Conservation (phyloP, 1,284 basidiomycete genomes). For the Irpex sp. region DNA sequence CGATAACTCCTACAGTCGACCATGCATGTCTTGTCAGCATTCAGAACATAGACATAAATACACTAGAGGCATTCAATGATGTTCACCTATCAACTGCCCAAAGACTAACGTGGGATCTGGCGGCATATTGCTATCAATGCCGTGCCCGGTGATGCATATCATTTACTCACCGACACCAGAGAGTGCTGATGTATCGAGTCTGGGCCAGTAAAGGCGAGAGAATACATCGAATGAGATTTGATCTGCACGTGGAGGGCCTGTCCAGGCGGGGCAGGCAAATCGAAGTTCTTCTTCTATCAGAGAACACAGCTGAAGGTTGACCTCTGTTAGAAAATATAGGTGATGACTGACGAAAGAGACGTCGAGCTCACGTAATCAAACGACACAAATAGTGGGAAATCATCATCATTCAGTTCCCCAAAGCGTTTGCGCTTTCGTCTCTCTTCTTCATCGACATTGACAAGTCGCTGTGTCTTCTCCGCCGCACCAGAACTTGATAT, state of each 20-base stretch:
- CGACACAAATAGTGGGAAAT: conserved; percentile 66
- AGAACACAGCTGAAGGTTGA: conserved; percentile 14
- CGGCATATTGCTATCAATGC: background rate
- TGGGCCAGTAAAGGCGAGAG: conserved; percentile 14
- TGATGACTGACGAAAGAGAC: background rate
- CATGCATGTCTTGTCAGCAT: background rate
- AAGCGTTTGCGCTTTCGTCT: conserved; percentile 35
- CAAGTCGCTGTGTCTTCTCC: background rate
- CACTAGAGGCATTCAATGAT: background rate
- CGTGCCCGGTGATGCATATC: background rate
- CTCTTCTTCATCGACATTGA: background rate
- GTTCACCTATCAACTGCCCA: conserved; percentile 54
- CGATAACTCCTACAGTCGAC: conserved; percentile 46
- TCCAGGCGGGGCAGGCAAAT: background rate
- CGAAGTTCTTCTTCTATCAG: conserved; percentile 22
- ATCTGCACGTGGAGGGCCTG: conserved; percentile 17
- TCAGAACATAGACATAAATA: background rate
- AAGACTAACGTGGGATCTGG: conserved; percentile 56
- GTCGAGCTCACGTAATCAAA: conserved; percentile 46
- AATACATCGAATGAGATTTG: conserved; percentile 9
- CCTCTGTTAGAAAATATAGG: too few relatives aligned
- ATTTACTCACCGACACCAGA: conserved; percentile 2
- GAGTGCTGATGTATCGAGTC: background rate
- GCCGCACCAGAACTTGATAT: background rate
- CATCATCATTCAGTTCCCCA: conserved; percentile 46